phyloP scores from a whole-genome alignment of 1,284 basidiomycete genomes.

The Cutaneotrichosporon arboriforme region DNA sequence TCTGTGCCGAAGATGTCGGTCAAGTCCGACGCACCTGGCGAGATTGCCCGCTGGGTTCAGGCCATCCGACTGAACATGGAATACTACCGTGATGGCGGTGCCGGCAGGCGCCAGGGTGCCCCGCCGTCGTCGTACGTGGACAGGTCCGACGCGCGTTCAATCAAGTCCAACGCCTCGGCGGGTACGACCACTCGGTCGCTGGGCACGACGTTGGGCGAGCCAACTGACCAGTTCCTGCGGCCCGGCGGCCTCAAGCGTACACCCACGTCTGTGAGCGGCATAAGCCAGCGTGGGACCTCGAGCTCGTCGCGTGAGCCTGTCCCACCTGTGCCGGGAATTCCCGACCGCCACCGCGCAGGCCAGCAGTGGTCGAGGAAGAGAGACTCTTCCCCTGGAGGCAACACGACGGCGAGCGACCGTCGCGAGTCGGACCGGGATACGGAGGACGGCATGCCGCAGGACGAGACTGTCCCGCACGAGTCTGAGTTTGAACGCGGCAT shows the following conservation, averaged over 20 bases:
- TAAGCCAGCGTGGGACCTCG: constrained; percentile 8
- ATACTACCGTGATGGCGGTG: constrained; percentile 48
- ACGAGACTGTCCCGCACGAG: constrained; percentile 59
- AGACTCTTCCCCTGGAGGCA: constrained; percentile 13
- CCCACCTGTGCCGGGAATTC: neutral
- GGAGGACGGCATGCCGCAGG: neutral
- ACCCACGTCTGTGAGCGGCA: constrained; percentile 50
- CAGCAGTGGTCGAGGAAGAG: neutral
- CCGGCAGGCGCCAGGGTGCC: neutral
- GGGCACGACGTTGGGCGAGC: constrained; percentile 18
- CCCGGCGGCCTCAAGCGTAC: constrained; percentile 37
- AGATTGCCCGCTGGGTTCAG: constrained; percentile 80
- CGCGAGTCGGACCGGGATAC: constrained; percentile 1
- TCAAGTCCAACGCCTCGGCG: constrained; percentile 3
- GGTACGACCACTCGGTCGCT: constrained; percentile 2
- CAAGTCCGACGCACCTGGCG: constrained; percentile 82
- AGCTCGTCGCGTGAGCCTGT: too few species aligned
- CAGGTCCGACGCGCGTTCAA: constrained; percentile 9
- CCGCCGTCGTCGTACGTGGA: neutral
- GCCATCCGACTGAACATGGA: constrained; percentile 70
- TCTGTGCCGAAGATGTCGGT: constrained; percentile 69
- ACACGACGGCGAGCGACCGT: constrained; percentile 18
- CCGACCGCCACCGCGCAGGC: neutral
- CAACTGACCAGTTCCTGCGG: constrained; percentile 37
- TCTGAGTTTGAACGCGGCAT: constrained; percentile 66